These are phyloP conservation scores for Hypoxylon intermedium DNA, from an alignment of 495 filamentous ascomycete species.

Conservation along the genomic window DNA sequence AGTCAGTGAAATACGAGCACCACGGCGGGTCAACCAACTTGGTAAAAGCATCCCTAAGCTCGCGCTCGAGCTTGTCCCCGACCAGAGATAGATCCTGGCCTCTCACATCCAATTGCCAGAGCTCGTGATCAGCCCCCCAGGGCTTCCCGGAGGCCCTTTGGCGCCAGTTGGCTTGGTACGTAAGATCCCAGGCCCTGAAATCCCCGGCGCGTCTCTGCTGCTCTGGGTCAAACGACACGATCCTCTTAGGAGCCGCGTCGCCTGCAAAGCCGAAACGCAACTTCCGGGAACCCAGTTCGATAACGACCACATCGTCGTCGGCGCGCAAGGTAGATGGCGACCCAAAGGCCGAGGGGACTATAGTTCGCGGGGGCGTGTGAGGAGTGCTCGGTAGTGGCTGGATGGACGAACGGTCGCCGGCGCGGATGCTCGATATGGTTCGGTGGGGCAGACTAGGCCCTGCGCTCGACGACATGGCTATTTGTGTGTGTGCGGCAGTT, in stretches of 20 bases:
- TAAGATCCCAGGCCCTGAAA: constrained; percentile 72
- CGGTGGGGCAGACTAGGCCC: constrained; percentile 53
- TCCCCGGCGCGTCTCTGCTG: constrained; percentile 80
- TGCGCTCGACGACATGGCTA: constrained; percentile 43
- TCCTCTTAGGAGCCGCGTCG: constrained; percentile 74
- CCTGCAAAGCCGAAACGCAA: constrained; percentile 86
- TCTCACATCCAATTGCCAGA: constrained; percentile 81
- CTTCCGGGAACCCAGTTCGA: constrained; percentile 82
- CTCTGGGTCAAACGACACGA: constrained; percentile 73
- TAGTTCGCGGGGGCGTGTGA: constrained; percentile 66
- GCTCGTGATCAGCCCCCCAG: constrained; percentile 77
- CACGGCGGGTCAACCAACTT: constrained; percentile 56
- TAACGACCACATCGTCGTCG: constrained; percentile 82
- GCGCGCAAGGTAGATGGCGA: constrained; percentile 77
- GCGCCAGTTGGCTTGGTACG: constrained; percentile 56
- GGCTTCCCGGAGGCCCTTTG: constrained; percentile 53
- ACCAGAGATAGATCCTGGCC: constrained; percentile 77
- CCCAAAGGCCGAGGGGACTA: constrained; percentile 66
- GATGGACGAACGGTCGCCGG: constrained; percentile 44
- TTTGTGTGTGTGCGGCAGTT: not conserved
- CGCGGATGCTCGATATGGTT: constrained; percentile 59
- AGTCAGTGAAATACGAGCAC: constrained; percentile 5
- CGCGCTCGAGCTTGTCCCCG: constrained; percentile 86
- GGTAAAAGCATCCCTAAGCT: constrained; percentile 81
- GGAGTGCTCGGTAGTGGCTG: constrained; percentile 45